Percentiles rank a stretch among this genome's conserved stretches.
These are phyloP conservation scores for Populus hybrid DNA, from an alignment of 441 rosid species.

Conservation along the genomic window DNA sequence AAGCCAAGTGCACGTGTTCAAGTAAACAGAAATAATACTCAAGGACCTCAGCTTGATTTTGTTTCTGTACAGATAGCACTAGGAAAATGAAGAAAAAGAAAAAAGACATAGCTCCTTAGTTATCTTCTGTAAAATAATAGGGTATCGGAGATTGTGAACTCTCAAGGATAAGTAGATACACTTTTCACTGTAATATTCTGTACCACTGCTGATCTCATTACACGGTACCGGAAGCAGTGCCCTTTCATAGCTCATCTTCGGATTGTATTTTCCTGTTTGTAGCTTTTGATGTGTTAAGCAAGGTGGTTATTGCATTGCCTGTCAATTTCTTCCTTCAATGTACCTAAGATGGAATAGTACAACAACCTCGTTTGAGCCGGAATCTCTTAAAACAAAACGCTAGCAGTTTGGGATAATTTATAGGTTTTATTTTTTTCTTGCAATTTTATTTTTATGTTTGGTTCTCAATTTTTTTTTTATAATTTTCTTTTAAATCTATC, in stretches of 20 bases:
- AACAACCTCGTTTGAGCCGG: no score
- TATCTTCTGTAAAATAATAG: background rate
- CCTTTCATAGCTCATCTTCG: background rate
- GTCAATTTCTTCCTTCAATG: no score
- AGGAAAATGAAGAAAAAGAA: slow-evolving; percentile 2
- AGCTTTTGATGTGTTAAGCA: background rate
- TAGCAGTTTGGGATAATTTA: no score
- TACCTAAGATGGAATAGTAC: no score
- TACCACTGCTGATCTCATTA: background rate
- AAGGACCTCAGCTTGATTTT: slow-evolving; percentile 17
- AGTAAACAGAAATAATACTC: slow-evolving; percentile 23
- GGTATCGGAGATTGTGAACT: background rate
- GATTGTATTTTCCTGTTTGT: background rate
- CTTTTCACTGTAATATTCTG: background rate
- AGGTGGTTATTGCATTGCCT: no score
- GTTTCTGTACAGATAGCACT: slow-evolving; percentile 26
- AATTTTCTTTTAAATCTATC: no score
- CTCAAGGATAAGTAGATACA: background rate
- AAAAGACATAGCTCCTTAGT: background rate
- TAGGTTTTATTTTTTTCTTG: no score
- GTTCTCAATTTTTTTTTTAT: no score
- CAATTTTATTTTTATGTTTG: no score
- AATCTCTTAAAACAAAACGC: no score
- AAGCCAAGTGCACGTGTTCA: slow-evolving; percentile 51
- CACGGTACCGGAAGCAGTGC: background rate